A percentile compares a stretch with the other conserved stretches of the same genome.
Evolutionary conservation across 257 asterid genomes (phyloP).

Genomic region (Fraxinus americana): DNA sequence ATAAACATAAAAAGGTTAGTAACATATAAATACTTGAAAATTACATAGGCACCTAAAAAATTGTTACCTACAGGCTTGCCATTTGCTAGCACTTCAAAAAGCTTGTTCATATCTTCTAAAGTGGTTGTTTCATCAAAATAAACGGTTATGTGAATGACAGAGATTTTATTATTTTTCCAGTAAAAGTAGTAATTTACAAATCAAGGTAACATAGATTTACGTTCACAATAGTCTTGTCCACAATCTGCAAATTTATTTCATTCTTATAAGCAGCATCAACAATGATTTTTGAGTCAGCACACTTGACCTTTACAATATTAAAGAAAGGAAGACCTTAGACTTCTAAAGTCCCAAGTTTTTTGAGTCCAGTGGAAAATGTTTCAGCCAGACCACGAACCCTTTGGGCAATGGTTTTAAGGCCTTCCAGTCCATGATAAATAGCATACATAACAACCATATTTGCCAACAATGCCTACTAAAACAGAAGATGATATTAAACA

Average conservation of each 20-base stretch:
- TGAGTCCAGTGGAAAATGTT: conserved; percentile 70
- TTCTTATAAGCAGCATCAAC: conserved; percentile 72
- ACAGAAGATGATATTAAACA: conserved; percentile 9
- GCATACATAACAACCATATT: conserved; percentile 99
- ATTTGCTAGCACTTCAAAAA: conserved; percentile 43
- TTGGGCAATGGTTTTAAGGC: conserved; percentile 84
- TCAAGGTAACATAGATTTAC: conserved; percentile 11
- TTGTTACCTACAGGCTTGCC: conserved; percentile 46
- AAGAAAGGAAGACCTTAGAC: conserved; percentile 90
- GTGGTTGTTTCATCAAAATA: conserved; percentile 69
- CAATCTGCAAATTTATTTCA: conserved; percentile 46
- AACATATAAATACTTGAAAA: too few species aligned
- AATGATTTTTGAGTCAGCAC: conserved; percentile 72
- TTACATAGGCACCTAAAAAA: too few species aligned
- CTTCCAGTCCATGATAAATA: conserved; percentile 96
- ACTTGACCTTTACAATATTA: conserved; percentile 83
- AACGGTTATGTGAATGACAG: conserved; percentile 62
- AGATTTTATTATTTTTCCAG: conserved; percentile 1
- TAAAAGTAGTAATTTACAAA: neutral
- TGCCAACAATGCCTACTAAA: conserved; percentile 86
- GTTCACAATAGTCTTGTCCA: conserved; percentile 61
- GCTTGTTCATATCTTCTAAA: conserved; percentile 52
- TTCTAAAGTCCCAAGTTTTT: conserved; percentile 85
- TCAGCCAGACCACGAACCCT: conserved; percentile 97
- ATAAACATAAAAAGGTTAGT: neutral